Base-by-base conservation (phyloP, 2,329 filamentous ascomycete genomes). In the Amphichorda felina region DNA sequence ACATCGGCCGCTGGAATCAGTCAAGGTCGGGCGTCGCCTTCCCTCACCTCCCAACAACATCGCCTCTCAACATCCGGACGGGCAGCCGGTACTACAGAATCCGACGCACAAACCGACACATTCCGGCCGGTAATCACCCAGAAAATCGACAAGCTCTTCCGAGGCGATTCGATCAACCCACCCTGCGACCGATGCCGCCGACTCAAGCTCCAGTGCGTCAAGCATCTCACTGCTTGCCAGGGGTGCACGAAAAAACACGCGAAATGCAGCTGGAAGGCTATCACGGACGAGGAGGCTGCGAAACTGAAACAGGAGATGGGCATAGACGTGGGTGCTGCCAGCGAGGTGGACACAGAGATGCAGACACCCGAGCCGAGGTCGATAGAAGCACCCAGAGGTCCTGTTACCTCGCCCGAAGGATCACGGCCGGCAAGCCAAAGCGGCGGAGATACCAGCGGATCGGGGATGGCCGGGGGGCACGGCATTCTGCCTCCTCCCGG, bases 191-290 rank as follows among this genome's bases (percentile, higher is more conserved):
- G 85, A 26, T 94, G 86, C 52, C 71, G 86, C 30, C 70, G 86
- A 21, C 64, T 93, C 13, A 78, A 82, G 43, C 83, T 87, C 60
- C 75, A 85, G 39, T 94, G 86, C 42, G 64, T 88, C 33, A 93
- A 93, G 57, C 83, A 94, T 42, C 64, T 91, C 27, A 93, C 85
- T 0, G 84, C 85, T 8, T 94, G 87, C 50, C 75, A 81, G 55
- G 85, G 84, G 16, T 94, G 86, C 55, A 93, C 86, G 0, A 88
- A 84, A 54, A 93, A 93, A 53, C 86, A 94, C 52, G 84, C 84
- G 15, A 88, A 87, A 48, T 94, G 86, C 54, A 79, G 77, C 11
- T 94, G 86, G 86, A 82, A 79, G 45, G 76, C 82, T 30, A 74
- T 91, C n/a, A 77, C 75, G 13, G 75, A 84, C 22, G 79, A 81